Percentiles rank a stretch among this genome's conserved stretches.
Evolutionary conservation across 164 flowering plant genomes (phyloP).

Genomic region (Aristolochia fimbriata): DNA sequence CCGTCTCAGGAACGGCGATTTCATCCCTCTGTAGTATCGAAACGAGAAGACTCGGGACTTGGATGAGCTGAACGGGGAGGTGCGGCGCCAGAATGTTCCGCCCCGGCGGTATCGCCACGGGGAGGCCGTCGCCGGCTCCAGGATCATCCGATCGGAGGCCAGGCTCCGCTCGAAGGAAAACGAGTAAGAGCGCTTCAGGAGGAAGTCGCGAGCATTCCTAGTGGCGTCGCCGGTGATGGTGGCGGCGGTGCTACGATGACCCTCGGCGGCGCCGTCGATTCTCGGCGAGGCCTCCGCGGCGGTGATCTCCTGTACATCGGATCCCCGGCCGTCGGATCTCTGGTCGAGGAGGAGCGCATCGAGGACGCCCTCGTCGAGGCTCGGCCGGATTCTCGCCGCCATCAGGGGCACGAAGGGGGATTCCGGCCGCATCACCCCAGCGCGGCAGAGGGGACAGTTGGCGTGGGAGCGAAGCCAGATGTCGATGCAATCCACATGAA

Average conservation of each 20-base stretch:
- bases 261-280: conserved; percentile 16
- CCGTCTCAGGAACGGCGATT: conserved; percentile 67
- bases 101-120: conserved; percentile 63
- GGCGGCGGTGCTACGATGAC: conserved; percentile 18
- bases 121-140: conserved; percentile 66
- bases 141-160: conserved; percentile 46
- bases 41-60: conserved; percentile 79
- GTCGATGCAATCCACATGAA: conserved; percentile 94
- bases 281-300: conserved; percentile 22
- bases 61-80: conserved; percentile 59
- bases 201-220: conserved; percentile 29
- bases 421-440: conserved; percentile 48
- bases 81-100: conserved; percentile 26
- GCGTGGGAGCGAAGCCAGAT: conserved; percentile 89
- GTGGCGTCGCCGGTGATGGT: too few species aligned
- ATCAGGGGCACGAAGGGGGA: conserved; percentile 79
- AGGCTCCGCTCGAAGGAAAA: conserved; percentile 80
- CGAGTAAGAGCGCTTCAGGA: conserved; percentile 82
- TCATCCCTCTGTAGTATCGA: conserved; percentile 46
- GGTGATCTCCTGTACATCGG: conserved; percentile 1
- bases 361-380: conserved; percentile 49
- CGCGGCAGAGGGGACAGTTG: conserved; percentile 93
- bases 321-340: conserved; percentile 12
- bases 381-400: conserved; percentile 83
- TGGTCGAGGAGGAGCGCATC: conserved; percentile 28